Conservation (phyloP, 495 filamentous ascomycete genomes). For the Annulohypoxylon maeteangense region DNA sequence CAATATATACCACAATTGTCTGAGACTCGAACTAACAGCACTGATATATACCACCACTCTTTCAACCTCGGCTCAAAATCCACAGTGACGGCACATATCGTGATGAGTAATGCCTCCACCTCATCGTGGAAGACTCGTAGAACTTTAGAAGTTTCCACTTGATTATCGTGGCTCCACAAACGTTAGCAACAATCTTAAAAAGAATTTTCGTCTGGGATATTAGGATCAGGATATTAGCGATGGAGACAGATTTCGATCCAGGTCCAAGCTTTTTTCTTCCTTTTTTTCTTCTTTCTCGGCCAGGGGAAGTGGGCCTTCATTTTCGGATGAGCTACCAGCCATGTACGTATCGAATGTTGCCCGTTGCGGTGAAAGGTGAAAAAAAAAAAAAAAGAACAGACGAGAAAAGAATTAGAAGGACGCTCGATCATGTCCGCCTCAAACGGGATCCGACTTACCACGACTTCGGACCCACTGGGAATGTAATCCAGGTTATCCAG, state of each 20-base stretch:
- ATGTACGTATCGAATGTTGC: slow-evolving; percentile 35
- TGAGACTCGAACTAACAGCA: neutral
- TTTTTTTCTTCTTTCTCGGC: slow-evolving; percentile 20
- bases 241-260: slow-evolving; percentile 36
- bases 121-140: slow-evolving; percentile 38
- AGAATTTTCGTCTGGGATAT: slow-evolving; percentile 37
- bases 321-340: slow-evolving; percentile 19
- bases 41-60: slow-evolving; percentile 1
- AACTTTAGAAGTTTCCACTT: slow-evolving; percentile 38
- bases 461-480: slow-evolving; percentile 21
- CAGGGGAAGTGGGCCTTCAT: slow-evolving; percentile 37
- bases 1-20: neutral
- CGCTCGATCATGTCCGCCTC: slow-evolving; percentile 22
- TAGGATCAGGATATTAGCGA: slow-evolving; percentile 36
- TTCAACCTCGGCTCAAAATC: slow-evolving; percentile 12
- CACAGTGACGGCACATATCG: neutral
- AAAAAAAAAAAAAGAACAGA: no score
- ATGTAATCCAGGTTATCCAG: slow-evolving; percentile 8
- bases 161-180: slow-evolving; percentile 41
- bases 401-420: slow-evolving; percentile 16
- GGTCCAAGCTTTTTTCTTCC: slow-evolving; percentile 34
- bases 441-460: slow-evolving; percentile 17
- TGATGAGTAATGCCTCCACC: slow-evolving; percentile 37
- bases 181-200: slow-evolving; percentile 35
- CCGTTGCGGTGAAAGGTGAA: slow-evolving; percentile 40